Conservation (phyloP, 108 stramenopile genomes). For the Schizochytrium sp. region DNA sequence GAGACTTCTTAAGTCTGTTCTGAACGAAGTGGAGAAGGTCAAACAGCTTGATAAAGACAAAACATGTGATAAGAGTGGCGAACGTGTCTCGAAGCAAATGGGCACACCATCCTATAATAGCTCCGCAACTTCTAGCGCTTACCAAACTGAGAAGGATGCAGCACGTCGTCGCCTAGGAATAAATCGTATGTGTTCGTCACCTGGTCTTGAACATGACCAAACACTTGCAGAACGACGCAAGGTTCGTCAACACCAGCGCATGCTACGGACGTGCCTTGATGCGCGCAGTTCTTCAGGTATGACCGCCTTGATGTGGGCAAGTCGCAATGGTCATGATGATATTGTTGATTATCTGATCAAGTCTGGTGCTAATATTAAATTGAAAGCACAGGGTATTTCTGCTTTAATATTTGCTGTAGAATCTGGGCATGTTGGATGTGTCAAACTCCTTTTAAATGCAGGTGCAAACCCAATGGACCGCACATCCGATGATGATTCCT, state of each 20-base stretch:
- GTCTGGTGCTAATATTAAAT: neutral
- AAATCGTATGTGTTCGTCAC: no score
- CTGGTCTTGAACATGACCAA: neutral
- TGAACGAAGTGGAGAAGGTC: constrained; percentile 36
- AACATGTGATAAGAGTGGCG: neutral
- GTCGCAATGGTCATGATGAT: constrained; percentile 6
- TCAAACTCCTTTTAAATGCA: neutral
- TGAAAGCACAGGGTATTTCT: neutral
- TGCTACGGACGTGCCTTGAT: neutral
- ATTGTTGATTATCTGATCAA: constrained; percentile 16
- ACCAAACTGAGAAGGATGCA: no score
- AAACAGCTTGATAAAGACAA: neutral
- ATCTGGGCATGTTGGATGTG: neutral
- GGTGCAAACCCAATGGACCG: constrained; percentile 16
- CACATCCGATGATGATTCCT: constrained; percentile 47
- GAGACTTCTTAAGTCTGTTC: neutral
- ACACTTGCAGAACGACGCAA: neutral
- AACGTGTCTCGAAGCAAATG: no score
- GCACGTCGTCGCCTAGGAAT: no score
- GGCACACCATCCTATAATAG: no score
- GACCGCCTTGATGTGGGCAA: constrained; percentile 56
- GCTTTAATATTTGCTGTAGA: constrained; percentile 35
- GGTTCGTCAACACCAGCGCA: neutral
- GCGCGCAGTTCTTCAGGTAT: constrained; percentile 1
- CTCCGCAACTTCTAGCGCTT: no score